Conservation (phyloP, 441 rosid genomes). For the Codiaeum variegatum region DNA sequence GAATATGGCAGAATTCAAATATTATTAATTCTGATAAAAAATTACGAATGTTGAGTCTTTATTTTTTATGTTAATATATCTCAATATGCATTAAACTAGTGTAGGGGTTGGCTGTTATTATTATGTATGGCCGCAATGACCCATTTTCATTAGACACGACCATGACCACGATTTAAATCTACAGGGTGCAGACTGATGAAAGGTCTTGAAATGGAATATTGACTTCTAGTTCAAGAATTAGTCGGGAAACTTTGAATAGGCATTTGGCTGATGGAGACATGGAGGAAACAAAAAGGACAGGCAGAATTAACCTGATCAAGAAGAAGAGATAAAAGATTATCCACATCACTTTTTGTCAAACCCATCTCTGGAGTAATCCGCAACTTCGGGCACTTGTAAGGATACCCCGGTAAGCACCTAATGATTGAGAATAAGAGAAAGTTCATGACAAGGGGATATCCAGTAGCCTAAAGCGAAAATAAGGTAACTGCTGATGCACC, state of each 20-base stretch:
- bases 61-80: too few species aligned
- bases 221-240: neutral
- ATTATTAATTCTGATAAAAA: too few species aligned
- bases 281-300: constrained; percentile 9
- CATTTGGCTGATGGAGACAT: neutral
- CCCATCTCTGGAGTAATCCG: constrained; percentile 82
- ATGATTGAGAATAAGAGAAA: constrained; percentile 17
- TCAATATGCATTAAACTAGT: too few species aligned
- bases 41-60: too few species aligned
- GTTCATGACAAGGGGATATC: constrained; percentile 14
- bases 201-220: neutral
- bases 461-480: constrained; percentile 5
- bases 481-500: constrained; percentile 16
- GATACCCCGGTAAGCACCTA: constrained; percentile 97
- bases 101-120: too few species aligned
- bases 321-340: constrained; percentile 75
- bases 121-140: too few species aligned
- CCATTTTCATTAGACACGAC: too few species aligned
- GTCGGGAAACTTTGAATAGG: neutral
- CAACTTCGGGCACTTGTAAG: constrained; percentile 87
- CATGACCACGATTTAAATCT: too few species aligned
- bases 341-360: constrained; percentile 60
- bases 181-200: neutral
- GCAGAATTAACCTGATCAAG: constrained; percentile 64
- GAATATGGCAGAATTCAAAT: too few species aligned